Evolutionary conservation across 768 basidiomycete genomes (phyloP).

Genomic region (Russula griseocarnosa): DNA sequence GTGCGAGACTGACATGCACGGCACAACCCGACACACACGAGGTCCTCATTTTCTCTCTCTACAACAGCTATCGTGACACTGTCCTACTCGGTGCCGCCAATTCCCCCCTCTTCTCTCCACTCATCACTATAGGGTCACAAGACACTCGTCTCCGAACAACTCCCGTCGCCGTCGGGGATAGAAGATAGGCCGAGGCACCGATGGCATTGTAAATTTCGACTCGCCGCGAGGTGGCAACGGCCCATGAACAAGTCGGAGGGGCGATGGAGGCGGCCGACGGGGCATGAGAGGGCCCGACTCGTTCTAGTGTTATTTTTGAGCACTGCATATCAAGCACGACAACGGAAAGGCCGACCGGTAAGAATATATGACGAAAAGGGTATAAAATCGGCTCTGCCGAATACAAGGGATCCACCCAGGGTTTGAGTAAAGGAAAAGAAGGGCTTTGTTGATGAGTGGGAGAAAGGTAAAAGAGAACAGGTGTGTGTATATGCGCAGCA

Average conservation of each 20-base stretch:
- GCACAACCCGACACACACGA: slow-evolving; percentile 18
- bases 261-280: slow-evolving; percentile 63
- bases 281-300: slow-evolving; percentile 43
- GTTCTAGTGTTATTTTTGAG: slow-evolving; percentile 7
- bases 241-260: slow-evolving; percentile 57
- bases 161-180: slow-evolving; percentile 27
- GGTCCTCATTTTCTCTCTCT: neutral
- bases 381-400: slow-evolving; percentile 18
- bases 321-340: neutral
- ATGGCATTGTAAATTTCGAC: slow-evolving; percentile 64
- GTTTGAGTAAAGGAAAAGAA: neutral
- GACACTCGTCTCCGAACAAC: slow-evolving; percentile 1
- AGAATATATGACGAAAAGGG: neutral
- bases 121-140: slow-evolving; percentile 27
- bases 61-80: neutral
- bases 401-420: slow-evolving; percentile 20
- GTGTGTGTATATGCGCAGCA: slow-evolving; percentile 6
- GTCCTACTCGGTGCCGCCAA: slow-evolving; percentile 26
- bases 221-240: slow-evolving; percentile 58
- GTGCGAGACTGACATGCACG: slow-evolving; percentile 3
- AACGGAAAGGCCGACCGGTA: neutral
- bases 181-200: slow-evolving; percentile 53
- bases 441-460: neutral
- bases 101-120: slow-evolving; percentile 29
- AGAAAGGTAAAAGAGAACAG: neutral